Evolutionary conservation across 2,329 filamentous ascomycete genomes (phyloP), one percentile per base, ranked within the genome.

Genomic region (Epichloe coenophiala): DNA sequence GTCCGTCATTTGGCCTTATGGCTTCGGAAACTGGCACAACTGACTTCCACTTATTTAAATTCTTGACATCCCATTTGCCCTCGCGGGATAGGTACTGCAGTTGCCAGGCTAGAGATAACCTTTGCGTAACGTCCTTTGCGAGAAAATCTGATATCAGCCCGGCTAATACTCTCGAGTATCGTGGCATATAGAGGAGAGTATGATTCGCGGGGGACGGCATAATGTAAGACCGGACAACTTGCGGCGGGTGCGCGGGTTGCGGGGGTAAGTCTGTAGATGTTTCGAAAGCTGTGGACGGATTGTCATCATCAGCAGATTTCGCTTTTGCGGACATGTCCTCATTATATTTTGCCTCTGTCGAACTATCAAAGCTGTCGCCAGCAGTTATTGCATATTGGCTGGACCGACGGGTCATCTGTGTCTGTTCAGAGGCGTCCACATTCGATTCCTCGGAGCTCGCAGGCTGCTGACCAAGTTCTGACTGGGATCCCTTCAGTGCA

Each of bases 61-160:
- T 97, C 70, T 97, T 97, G 57, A 97, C 88, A 61, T 96, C 91
- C 91, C 91, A 97, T 69, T 97, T 97, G 3, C 90, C 90, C 57
- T 89, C 86, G 2, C 85, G 88, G 2, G 86, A 88, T 23, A 97
- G 79, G 60, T 93, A 84, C 59, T 91, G 86, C 15, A 97, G 73
- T 66, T 97, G 91, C 90, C 91, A 97, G 42, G 84, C 87, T 31
- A 91, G 78, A 1, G 82, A 86, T 13, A 96, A 76, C 8, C 89
- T 81, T 9, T 81, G 76, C 9, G 90, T 90, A 49, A 96, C 75
- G 59, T 88, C 77, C 3, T 76, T 73, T 17, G 80, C 74, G 31
- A 96, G 75, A 60, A 97, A 97, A 55, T 86, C 83, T 53, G 88
- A 85, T 48, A 96, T 83, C 1, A 94, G 74, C 0, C 88, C 88